phyloP scores from a whole-genome alignment of 2,329 filamentous ascomycete species.

The Penicillium sp. region DNA sequence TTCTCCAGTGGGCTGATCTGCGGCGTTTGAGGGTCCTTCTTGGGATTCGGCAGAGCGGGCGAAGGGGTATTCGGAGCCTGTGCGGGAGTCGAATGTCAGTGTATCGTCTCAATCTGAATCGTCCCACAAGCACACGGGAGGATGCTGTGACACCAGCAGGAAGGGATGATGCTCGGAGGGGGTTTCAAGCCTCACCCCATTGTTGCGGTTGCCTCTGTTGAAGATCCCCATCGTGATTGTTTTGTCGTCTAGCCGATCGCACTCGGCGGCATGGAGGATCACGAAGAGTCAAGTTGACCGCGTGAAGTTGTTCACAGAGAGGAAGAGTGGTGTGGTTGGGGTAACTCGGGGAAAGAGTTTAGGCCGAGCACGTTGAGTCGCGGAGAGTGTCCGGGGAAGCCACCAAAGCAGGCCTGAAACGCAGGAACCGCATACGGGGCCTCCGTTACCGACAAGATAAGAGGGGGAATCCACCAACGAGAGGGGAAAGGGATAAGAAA shows the following conservation, averaged over 20 bases:
- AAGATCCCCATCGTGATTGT: slow-evolving; percentile 39
- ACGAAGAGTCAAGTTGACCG: background rate
- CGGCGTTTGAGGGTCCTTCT: slow-evolving; percentile 61
- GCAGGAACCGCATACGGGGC: slow-evolving; percentile 11
- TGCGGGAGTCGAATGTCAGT: slow-evolving; percentile 18
- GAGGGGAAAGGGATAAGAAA: background rate
- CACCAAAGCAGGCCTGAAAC: slow-evolving; percentile 9
- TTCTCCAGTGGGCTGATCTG: slow-evolving; percentile 64
- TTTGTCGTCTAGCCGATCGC: slow-evolving; percentile 20
- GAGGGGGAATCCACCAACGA: slow-evolving; percentile 3
- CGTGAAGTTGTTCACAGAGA: slow-evolving; percentile 9
- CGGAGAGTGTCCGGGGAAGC: slow-evolving; percentile 22
- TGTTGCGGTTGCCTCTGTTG: slow-evolving; percentile 37
- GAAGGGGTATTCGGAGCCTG: slow-evolving; percentile 52
- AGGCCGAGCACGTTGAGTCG: slow-evolving; percentile 16
- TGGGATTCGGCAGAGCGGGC: slow-evolving; percentile 49
- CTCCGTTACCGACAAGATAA: slow-evolving; percentile 11
- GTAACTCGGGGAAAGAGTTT: slow-evolving; percentile 14
- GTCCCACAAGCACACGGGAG: slow-evolving; percentile 12
- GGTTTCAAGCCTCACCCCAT: slow-evolving; percentile 32
- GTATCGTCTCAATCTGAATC: slow-evolving; percentile 10
- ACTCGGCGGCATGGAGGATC: slow-evolving; percentile 22
- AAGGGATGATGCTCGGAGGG: slow-evolving; percentile 13
- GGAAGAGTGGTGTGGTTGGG: slow-evolving; percentile 18
- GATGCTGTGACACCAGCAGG: slow-evolving; percentile 17